Percentiles rank a stretch among this genome's conserved stretches.
Evolutionary conservation across 2,329 filamentous ascomycete species (phyloP).

Genomic region (Ceratocystiopsis brevicomis): DNA sequence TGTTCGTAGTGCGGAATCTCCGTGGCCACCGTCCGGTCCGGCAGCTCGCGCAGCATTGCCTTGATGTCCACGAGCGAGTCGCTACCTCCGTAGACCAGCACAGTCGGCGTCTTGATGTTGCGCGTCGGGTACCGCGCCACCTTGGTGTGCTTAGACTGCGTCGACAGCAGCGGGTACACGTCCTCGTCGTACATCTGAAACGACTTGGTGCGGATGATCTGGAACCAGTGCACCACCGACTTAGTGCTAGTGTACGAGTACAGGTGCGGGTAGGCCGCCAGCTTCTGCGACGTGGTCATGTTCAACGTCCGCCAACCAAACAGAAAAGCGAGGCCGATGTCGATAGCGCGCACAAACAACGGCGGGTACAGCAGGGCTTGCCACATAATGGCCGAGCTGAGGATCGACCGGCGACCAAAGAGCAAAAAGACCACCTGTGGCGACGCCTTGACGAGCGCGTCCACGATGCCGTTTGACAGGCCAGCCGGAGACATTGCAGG

Average conservation of each 20-base stretch:
- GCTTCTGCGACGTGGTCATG: conserved; percentile 71
- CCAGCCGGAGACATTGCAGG: conserved; percentile 94
- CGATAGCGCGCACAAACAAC: conserved; percentile 76
- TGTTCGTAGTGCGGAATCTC: conserved; percentile 90
- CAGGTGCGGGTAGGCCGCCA: conserved; percentile 86
- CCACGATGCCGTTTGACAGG: conserved; percentile 73
- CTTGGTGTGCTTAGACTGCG: conserved; percentile 76
- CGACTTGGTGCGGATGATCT: conserved; percentile 87
- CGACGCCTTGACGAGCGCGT: conserved; percentile 82
- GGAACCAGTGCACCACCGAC: conserved; percentile 96
- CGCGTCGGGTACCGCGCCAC: conserved; percentile 90
- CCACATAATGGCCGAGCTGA: conserved; percentile 93
- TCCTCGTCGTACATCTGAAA: conserved; percentile 99
- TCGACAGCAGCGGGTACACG: conserved; percentile 54
- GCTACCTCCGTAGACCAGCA: conserved; percentile 80
- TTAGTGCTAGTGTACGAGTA: conserved; percentile 97
- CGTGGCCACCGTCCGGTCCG: conserved; percentile 64
- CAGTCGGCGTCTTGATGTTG: conserved; percentile 91
- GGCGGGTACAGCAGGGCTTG: conserved; percentile 88
- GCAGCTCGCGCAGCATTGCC: conserved; percentile 78
- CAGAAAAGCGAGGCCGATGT: conserved; percentile 60
- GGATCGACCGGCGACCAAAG: conserved; percentile 78
- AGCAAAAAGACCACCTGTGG: conserved; percentile 82
- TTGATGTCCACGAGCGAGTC: conserved; percentile 90
- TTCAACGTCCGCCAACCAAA: conserved; percentile 82